phyloP scores from a whole-genome alignment of 148 eudicot genomes.

The Selenicereus undatus region DNA sequence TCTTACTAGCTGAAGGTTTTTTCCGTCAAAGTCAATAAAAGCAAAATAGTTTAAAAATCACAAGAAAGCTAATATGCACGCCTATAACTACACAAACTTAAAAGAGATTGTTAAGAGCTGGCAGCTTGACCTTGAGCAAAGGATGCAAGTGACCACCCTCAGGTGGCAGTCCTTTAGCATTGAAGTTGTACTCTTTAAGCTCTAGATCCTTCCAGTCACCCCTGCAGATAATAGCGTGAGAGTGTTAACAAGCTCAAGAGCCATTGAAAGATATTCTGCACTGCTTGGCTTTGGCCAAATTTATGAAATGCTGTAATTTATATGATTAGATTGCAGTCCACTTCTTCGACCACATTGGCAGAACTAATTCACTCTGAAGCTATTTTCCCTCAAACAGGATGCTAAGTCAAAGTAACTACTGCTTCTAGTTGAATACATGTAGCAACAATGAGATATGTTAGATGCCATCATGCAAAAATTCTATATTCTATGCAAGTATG shows the following conservation, averaged over 20 bases:
- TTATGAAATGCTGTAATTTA: background rate
- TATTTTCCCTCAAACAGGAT: background rate
- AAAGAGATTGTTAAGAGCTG: background rate
- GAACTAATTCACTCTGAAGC: background rate
- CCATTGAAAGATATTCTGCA: background rate
- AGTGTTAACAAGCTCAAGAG: constrained; percentile 10
- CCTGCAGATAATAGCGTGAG: constrained; percentile 27
- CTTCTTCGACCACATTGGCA: background rate
- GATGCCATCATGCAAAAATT: background rate
- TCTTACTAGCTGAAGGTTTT: too few relatives aligned
- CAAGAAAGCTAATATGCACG: background rate
- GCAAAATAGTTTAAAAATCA: too few relatives aligned
- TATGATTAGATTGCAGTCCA: background rate
- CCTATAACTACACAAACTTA: background rate
- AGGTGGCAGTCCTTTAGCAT: constrained; percentile 76
- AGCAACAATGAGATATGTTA: background rate
- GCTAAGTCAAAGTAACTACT: background rate
- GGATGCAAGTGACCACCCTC: constrained; percentile 95
- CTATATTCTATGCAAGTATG: background rate
- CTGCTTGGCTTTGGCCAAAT: background rate
- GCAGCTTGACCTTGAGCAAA: constrained; percentile 69
- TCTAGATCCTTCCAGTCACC: constrained; percentile 84
- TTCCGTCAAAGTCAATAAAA: too few relatives aligned
- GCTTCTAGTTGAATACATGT: background rate
- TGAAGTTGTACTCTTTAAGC: constrained; percentile 90